Evolutionary conservation across 495 filamentous ascomycete species (phyloP), one percentile per base, ranked within the genome.

Genomic region (Peziza echinospora): DNA sequence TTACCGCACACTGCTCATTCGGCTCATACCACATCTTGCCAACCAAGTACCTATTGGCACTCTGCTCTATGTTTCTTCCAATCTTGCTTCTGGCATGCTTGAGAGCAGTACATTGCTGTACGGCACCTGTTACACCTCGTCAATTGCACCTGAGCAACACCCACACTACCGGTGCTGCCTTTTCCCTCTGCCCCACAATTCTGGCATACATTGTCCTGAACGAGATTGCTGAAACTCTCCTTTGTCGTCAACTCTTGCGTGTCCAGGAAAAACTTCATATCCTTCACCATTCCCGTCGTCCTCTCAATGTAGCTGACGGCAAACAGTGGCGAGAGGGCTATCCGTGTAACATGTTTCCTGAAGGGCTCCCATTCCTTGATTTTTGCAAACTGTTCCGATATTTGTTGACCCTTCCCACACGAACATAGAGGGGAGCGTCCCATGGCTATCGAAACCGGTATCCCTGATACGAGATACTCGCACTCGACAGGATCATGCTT

Each of bases 41-140:
- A 8, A 34, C n/a, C n/a, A 8, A 8, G 26, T 17, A 8, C 13
- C n/a, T 53, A 59, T n/a, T 58, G 56, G 55, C 74, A 77, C 55
- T 71, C 69, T 24, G 48, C 47, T 44, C 69, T 67, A 55, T 77
- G 75, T 0, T 40, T 48, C 41, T 59, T 63, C 74, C 75, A 79
- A 60, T 75, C 67, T 5, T 62, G 53, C 30, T 64, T 65, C 57
- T 79, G 75, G 51, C 75, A 79, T 9, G 52, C 46, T 1, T 51
- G 24, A 40, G 61, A 61, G 57, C 75, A 79, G 60, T 78, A 79
- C 19, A 62, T 55, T 5, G 60, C 60, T 2, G 59, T 58, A 24
- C 60, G 61, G 60, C 75, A 79, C 11, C 59, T 61, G 0, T 59
- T 62, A 57, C 75, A 79, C 17, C 57, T 62, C 47, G 70, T 60